Base-by-base conservation (phyloP, 2,329 filamentous ascomycete genomes). In the Ceratocystis ficicola region DNA sequence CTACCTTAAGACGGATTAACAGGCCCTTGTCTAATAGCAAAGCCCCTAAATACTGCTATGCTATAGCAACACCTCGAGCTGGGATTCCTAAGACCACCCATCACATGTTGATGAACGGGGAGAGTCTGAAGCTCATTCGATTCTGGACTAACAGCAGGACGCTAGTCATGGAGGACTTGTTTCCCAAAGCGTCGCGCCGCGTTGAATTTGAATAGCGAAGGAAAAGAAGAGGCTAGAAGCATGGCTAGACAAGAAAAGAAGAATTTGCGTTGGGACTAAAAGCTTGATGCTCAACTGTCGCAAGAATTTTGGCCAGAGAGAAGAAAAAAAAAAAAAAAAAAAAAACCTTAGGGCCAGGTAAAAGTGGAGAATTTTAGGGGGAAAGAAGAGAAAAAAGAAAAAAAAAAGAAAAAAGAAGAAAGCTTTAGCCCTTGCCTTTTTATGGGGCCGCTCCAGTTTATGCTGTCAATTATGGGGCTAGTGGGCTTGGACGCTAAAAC, bases 191-290 rank as follows among this genome's bases (percentile, higher is more conserved):
- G 12, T 15, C 10, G 36, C 36, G 36, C 36, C 36, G 12, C 36
- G 36, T 41, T 41, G 36, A 41, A 41, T 15, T 41, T 41, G 36
- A 41, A 41, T 15, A 41, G 36, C 36, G 55, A 20, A 10, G 48
- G 12, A 32, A 30, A 30, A 59, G n/a, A 28, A 57, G 22, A 52
- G 48, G 7, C 55, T 59, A 59, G 55, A 59, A 59, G 55, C 28
- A 15, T 17, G 22, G 1, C 25, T 41, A 41, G 12, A 41, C 36
- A 41, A 41, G 36, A 41, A 15, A 4, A 41, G 36, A 41, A 41
- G 36, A 41, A 41, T 41, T 41, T 41, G 10, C 36, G 36, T 41
- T 41, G 36, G 10, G 36, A 41, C 36, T 41, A 41, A 41, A 15
- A 15, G 36, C 12, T 15, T 41, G 25, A 2, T 36, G 28, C 55